phyloP scores from a whole-genome alignment of 805 yeast species.

The Candida chilensis region DNA sequence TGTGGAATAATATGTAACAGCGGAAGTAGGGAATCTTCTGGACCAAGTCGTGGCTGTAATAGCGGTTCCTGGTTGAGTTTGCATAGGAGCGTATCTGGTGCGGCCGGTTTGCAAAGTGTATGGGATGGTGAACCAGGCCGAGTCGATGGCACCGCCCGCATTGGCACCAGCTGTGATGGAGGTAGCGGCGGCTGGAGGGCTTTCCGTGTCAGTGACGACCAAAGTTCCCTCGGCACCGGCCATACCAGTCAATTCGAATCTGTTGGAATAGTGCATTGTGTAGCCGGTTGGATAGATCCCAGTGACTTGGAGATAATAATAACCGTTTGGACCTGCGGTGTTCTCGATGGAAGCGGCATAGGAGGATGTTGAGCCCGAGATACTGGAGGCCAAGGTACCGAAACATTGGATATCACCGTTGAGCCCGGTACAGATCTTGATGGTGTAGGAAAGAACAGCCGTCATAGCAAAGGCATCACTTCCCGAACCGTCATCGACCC shows the following conservation, averaged over 20 bases:
- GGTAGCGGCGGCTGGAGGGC: constrained; percentile 29
- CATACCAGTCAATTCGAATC: constrained; percentile 67
- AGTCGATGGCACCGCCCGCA: too few relatives aligned
- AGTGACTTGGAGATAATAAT: constrained; percentile 63
- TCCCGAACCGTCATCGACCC: constrained; percentile 50
- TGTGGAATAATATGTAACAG: constrained; percentile 53
- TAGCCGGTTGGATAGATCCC: constrained; percentile 33
- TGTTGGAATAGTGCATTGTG: constrained; percentile 57
- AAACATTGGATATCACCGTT: constrained; percentile 36
- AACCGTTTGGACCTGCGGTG: constrained; percentile 49
- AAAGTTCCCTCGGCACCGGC: constrained; percentile 37
- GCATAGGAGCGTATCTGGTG: constrained; percentile 89
- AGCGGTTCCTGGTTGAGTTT: constrained; percentile 68
- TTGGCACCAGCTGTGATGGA: constrained; percentile 16
- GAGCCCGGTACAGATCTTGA: constrained; percentile 64
- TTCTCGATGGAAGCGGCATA: constrained; percentile 36
- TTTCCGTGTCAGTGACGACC: constrained; percentile 22
- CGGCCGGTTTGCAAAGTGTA: constrained; percentile 74
- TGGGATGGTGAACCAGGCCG: constrained; percentile 53
- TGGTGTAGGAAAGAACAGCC: constrained; percentile 33
- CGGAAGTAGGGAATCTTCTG: constrained; percentile 56
- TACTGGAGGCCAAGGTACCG: constrained; percentile 13
- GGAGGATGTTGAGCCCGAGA: constrained; percentile 18
- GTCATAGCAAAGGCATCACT: constrained; percentile 36
- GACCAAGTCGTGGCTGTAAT: constrained; percentile 64